Conservation (phyloP, 805 yeast species). For the Lachancea quebecensis region DNA sequence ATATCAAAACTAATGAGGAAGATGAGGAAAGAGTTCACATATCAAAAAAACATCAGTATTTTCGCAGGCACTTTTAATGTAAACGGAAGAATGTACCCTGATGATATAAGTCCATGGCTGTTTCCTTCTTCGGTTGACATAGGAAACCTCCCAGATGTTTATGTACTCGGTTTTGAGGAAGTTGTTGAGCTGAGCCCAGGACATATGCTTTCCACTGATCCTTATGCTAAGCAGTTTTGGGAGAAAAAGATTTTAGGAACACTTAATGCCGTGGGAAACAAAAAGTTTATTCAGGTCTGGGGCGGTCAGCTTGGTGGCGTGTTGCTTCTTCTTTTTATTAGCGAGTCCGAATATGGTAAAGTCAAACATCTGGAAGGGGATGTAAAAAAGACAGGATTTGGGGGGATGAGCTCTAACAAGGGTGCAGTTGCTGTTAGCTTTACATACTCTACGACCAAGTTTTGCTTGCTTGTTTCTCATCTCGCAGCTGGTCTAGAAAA, state of each 20-base stretch:
- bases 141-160: conserved; percentile 52
- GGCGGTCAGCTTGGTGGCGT: conserved; percentile 85
- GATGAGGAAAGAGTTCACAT: conserved; percentile 47
- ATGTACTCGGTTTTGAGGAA: conserved; percentile 84
- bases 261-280: conserved; percentile 37
- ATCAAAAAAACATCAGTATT: conserved; percentile 51
- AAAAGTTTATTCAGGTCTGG: conserved; percentile 52
- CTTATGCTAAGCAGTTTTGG: conserved; percentile 54
- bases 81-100: conserved; percentile 57
- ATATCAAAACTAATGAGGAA: conserved; percentile 60
- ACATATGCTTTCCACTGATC: conserved; percentile 74
- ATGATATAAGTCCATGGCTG: conserved; percentile 68
- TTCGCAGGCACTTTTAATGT: conserved; percentile 85
- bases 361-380: conserved; percentile 62
- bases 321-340: conserved; percentile 60
- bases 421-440: conserved; percentile 76
- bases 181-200: conserved; percentile 79
- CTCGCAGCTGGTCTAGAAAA: conserved; percentile 88
- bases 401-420: conserved; percentile 79
- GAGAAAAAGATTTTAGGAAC: conserved; percentile 49
- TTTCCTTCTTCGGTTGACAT: conserved; percentile 46
- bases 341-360: conserved; percentile 42
- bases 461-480: conserved; percentile 81
- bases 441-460: conserved; percentile 53
- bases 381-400: conserved; percentile 85